phyloP scores from a whole-genome alignment of 768 basidiomycete species.

The Tylopilus subfusipes region DNA sequence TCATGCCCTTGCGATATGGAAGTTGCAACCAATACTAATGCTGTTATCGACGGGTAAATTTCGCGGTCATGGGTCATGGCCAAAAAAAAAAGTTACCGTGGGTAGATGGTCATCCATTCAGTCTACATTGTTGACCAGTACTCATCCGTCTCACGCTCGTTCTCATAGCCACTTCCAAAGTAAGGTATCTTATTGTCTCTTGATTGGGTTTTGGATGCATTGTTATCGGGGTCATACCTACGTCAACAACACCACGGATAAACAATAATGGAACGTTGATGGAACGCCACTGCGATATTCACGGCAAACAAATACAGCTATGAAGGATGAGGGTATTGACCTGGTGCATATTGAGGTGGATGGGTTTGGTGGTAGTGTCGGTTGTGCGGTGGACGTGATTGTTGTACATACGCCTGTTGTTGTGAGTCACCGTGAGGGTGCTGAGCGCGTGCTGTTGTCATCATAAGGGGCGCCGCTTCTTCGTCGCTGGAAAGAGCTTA shows the following conservation, averaged over 20 bases:
- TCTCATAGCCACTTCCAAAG: background rate
- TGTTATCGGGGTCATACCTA: background rate
- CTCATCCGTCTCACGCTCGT: background rate
- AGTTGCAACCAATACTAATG: background rate
- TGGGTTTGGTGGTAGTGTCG: conserved; percentile 9
- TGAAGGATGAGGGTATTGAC: conserved; percentile 16
- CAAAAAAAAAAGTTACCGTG: background rate
- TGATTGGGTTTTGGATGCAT: background rate
- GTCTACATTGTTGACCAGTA: background rate
- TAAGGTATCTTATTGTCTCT: background rate
- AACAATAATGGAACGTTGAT: background rate
- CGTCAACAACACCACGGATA: background rate
- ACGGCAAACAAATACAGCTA: background rate
- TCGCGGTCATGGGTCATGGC: background rate
- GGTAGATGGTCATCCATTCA: background rate
- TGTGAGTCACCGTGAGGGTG: conserved; percentile 8
- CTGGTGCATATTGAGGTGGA: conserved; percentile 11
- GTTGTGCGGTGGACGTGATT: conserved; percentile 5
- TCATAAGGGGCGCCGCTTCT: conserved; percentile 16
- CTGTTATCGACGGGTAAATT: background rate
- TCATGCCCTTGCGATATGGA: background rate
- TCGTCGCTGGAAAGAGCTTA: conserved; percentile 23
- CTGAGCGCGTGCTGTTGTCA: conserved; percentile 3
- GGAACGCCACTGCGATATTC: background rate
- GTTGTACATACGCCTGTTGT: conserved; percentile 9